Conservation (phyloP, 345 rosid species). For the Brassica nigra region DNA sequence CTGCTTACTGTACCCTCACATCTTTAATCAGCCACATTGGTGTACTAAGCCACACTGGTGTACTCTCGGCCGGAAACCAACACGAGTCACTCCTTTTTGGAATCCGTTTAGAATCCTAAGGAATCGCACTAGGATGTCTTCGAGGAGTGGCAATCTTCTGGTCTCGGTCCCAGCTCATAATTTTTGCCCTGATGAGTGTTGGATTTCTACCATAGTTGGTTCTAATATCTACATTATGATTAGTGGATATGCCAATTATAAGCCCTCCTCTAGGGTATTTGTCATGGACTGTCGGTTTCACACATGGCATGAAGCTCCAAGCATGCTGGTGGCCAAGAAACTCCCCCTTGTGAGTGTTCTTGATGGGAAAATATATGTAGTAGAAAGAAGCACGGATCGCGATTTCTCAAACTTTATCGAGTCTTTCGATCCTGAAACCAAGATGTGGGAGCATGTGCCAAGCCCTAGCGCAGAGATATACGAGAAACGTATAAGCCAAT, state of each 20-base stretch:
- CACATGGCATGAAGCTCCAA: background rate
- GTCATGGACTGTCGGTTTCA: background rate
- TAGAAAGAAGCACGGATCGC: background rate
- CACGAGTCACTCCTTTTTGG: too few species aligned
- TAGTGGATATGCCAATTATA: background rate
- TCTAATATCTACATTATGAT: background rate
- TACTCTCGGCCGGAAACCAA: too few species aligned
- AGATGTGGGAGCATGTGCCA: background rate
- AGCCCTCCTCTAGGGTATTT: background rate
- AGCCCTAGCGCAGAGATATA: background rate
- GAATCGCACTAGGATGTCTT: background rate
- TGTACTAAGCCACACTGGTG: too few species aligned
- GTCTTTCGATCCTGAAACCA: background rate
- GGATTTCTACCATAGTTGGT: background rate
- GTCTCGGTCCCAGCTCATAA: background rate
- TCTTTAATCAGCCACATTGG: too few species aligned
- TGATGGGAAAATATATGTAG: background rate
- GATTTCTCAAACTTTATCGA: background rate
- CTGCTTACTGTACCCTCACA: too few species aligned
- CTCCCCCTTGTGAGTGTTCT: background rate
- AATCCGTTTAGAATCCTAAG: background rate
- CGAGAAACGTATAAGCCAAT: background rate
- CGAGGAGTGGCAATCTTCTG: background rate
- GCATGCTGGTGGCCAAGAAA: constrained; percentile 2
- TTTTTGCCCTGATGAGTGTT: background rate